Evolutionary conservation across 1,284 basidiomycete genomes (phyloP).

Genomic region (Fistulinella staudtii): DNA sequence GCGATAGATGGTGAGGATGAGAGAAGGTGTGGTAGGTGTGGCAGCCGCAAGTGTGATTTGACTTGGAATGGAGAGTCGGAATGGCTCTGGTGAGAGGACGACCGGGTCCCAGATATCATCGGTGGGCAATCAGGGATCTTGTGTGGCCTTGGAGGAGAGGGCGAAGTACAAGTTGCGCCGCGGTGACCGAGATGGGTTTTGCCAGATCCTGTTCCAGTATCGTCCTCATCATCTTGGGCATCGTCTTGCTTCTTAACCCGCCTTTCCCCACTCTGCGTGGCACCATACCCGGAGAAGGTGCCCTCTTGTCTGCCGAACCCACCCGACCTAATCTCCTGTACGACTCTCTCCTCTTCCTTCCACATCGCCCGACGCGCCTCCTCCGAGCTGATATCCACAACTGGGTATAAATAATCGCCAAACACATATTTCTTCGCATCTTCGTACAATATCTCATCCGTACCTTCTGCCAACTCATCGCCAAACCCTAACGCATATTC

Average conservation of each 20-base stretch:
- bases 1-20: neutral
- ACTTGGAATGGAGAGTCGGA: slow-evolving; percentile 8
- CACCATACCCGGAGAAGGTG: slow-evolving; percentile 19
- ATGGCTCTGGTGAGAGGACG: slow-evolving; percentile 10
- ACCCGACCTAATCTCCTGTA: slow-evolving; percentile 22
- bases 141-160: slow-evolving; percentile 8
- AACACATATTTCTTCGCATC: slow-evolving; percentile 75
- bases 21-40: too few species aligned
- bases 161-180: neutral
- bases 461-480: slow-evolving; percentile 55
- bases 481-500: slow-evolving; percentile 41
- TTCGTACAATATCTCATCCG: slow-evolving; percentile 68
- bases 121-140: slow-evolving; percentile 7
- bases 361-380: slow-evolving; percentile 60
- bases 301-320: slow-evolving; percentile 8
- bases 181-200: neutral
- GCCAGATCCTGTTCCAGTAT: neutral
- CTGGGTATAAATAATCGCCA: slow-evolving; percentile 91
- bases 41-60: slow-evolving; percentile 10
- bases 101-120: slow-evolving; percentile 2
- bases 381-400: slow-evolving; percentile 82
- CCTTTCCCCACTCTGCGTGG: slow-evolving; percentile 19
- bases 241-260: slow-evolving; percentile 7
- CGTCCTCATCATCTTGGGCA: slow-evolving; percentile 2
- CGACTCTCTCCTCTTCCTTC: slow-evolving; percentile 38